phyloP scores from a whole-genome alignment of 331 rosid genomes.

The Quercus phellos region DNA sequence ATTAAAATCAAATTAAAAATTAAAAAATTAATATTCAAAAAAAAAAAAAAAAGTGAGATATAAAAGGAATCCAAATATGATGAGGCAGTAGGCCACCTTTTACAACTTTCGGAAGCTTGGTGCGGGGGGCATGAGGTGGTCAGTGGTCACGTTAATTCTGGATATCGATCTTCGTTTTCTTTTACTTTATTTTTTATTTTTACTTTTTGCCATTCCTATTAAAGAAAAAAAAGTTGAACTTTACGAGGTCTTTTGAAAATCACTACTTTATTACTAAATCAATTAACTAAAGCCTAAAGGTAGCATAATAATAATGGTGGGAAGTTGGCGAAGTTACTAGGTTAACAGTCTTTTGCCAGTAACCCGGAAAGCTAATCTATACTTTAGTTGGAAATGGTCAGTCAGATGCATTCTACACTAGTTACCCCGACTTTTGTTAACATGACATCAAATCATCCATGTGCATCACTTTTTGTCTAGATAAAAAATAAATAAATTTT shows the following conservation, averaged over 20 bases:
- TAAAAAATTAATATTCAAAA: neutral
- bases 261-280: neutral
- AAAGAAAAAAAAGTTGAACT: neutral
- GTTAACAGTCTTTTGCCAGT: conserved; percentile 19
- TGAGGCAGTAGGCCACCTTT: too few relatives aligned
- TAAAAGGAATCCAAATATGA: too few relatives aligned
- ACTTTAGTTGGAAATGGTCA: neutral
- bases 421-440: neutral
- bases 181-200: neutral
- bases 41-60: neutral
- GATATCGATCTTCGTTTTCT: neutral
- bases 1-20: too few relatives aligned
- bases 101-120: too few relatives aligned
- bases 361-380: neutral
- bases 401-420: conserved; percentile 14
- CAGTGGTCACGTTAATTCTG: too few relatives aligned
- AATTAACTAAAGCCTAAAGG: conserved; percentile 1
- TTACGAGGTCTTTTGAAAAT: neutral
- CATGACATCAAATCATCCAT: neutral
- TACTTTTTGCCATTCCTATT: neutral
- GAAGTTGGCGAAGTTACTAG: neutral
- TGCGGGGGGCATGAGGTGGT: too few relatives aligned
- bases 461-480: neutral
- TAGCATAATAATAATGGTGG: neutral
- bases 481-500: too few relatives aligned